These are phyloP conservation scores for Triticum aestivum DNA, from an alignment of 176 grass and related monocot genomes.

Conservation along the genomic window IWGSC_CS_RefSeq_v2.1 NC_057795.1:509718401-509718900, in stretches of 20 bases:
- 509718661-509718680: not conserved
- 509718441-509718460: not conserved
- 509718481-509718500: not conserved
- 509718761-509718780: not conserved
- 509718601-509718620: conserved; percentile 3
- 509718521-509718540: not conserved
- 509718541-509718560: not conserved
- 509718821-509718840: too few relatives aligned
- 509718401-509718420: too few relatives aligned
- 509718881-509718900: too few relatives aligned
- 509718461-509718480: not conserved
- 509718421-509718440: too few relatives aligned
- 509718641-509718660: not conserved
- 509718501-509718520: not conserved
- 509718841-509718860: too few relatives aligned
- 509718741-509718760: not conserved
- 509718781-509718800: not conserved
- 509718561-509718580: not conserved
- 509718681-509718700: not conserved
- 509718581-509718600: not conserved
- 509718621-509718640: not conserved
- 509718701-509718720: not conserved
- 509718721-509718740: not conserved
- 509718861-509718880: too few relatives aligned
- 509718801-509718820: not conserved